phyloP scores from a whole-genome alignment of 768 basidiomycete species.

The Tricholoma saponaceum region DNA sequence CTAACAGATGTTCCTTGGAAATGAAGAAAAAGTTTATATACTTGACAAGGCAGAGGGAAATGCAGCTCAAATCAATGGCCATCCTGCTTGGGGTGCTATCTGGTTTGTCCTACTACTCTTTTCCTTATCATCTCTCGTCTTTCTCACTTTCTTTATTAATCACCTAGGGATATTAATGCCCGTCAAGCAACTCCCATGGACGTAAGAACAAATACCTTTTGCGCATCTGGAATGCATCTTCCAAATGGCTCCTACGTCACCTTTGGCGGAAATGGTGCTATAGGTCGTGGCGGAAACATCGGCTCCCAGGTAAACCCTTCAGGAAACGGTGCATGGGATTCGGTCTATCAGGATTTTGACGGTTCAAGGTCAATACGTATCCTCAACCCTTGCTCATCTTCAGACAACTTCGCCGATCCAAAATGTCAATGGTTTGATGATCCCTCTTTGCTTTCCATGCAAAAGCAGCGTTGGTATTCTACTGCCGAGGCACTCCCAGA shows the following conservation, averaged over 20 bases:
- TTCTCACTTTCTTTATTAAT: background rate
- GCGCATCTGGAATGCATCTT: slow-evolving; percentile 78
- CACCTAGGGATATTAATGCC: slow-evolving; percentile 54
- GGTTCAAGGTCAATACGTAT: slow-evolving; percentile 78
- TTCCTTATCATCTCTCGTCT: background rate
- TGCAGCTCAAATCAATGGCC: slow-evolving; percentile 55
- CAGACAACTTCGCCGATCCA: slow-evolving; percentile 41
- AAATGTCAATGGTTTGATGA: slow-evolving; percentile 76
- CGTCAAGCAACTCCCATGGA: slow-evolving; percentile 65
- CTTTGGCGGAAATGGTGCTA: slow-evolving; percentile 76
- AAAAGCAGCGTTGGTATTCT: slow-evolving; percentile 74
- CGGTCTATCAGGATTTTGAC: slow-evolving; percentile 75
- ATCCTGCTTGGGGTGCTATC: slow-evolving; percentile 55
- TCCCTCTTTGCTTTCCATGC: slow-evolving; percentile 56
- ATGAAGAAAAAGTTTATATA: slow-evolving; percentile 78
- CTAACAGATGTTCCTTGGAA: slow-evolving; percentile 74
- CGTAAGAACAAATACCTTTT: slow-evolving; percentile 70
- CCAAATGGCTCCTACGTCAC: slow-evolving; percentile 75
- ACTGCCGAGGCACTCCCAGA: slow-evolving; percentile 71
- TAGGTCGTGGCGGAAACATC: slow-evolving; percentile 60
- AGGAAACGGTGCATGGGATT: slow-evolving; percentile 51
- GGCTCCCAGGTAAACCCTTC: slow-evolving; percentile 46
- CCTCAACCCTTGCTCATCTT: slow-evolving; percentile 65
- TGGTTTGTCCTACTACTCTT: slow-evolving; percentile 8
- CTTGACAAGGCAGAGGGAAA: slow-evolving; percentile 91